These are phyloP conservation scores for Meyerozyma carpophila DNA, from an alignment of 1,139 yeast species.

Conservation along the genomic window DNA sequence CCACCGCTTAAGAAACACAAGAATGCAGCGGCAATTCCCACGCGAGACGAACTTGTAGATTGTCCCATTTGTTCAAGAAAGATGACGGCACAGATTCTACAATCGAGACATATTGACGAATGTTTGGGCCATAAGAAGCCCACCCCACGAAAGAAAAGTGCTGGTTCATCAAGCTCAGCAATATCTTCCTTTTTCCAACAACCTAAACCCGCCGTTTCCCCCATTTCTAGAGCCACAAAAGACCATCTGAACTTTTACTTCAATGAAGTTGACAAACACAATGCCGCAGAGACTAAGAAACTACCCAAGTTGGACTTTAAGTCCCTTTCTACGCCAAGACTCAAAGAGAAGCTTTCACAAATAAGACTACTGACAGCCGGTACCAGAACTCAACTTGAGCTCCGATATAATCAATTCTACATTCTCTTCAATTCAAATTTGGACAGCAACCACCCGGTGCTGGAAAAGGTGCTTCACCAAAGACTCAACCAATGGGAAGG, in stretches of 20 bases:
- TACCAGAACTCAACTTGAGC: slow-evolving; percentile 55
- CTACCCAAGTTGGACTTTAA: slow-evolving; percentile 61
- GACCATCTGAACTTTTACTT: slow-evolving; percentile 30
- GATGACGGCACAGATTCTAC: slow-evolving; percentile 55
- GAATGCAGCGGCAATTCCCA: slow-evolving; percentile 9
- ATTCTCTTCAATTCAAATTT: slow-evolving; percentile 78
- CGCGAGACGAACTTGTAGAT: slow-evolving; percentile 29
- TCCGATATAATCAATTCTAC: slow-evolving; percentile 73
- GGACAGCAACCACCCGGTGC: slow-evolving; percentile 67
- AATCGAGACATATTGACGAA: slow-evolving; percentile 63
- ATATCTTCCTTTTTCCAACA: slow-evolving; percentile 31
- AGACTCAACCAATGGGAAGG: slow-evolving; percentile 69
- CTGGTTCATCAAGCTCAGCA: slow-evolving; percentile 9
- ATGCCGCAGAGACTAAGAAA: slow-evolving; percentile 18
- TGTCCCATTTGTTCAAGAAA: slow-evolving; percentile 69
- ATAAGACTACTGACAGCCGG: slow-evolving; percentile 61
- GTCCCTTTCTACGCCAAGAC: slow-evolving; percentile 52
- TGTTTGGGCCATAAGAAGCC: slow-evolving; percentile 39
- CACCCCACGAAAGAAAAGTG: slow-evolving; percentile 3
- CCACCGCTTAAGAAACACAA: slow-evolving; percentile 4
- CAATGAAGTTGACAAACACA: slow-evolving; percentile 23
- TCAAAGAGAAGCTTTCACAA: slow-evolving; percentile 55
- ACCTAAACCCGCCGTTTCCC: background rate
- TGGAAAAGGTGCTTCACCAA: slow-evolving; percentile 48
- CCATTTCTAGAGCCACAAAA: slow-evolving; percentile 4